Evolutionary conservation across 345 rosid species (phyloP), one percentile per base, ranked within the genome.

Genomic region (Citrus glauca): DNA sequence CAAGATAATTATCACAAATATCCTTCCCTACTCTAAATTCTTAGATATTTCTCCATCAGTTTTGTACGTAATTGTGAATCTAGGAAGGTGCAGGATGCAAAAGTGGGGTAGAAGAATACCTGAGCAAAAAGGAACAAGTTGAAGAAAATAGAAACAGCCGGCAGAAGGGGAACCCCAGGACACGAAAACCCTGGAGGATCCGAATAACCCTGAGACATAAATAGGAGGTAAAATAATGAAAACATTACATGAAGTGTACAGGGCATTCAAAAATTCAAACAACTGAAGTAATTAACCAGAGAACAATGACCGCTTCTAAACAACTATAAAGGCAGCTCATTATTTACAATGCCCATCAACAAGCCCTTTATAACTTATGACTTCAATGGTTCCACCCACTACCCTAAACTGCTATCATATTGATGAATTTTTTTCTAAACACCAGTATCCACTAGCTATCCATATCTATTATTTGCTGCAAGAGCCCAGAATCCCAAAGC

Each of bases 81-180:
- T 1, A 40, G 68, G 19, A 28, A 61, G 66, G 25, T 13, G 42
- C 17, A 57, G 27, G 16, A 75, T 22, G 28, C 22, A 1, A 19
- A 57, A 20, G 2, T 28, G 65, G 40, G 53, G n/a, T 27, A 32
- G 48, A 30, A 71, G 73, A 71, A 77, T 82, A 96, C 98, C 98
- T 94, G 98, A 84, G 98, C 97, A 86, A 92, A 92, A 79, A 96
- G 88, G 87, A 92, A 96, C 73, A 96, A 89, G 84, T 94, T 96
- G 85, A 96, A 90, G 87, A 94, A 91, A 83, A 96, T 90, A 87
- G 98, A 90, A 72, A 89, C 72, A 45, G 87, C 80, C 59, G 99
- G 99, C 79, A 96, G 65, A 20, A 91, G 59, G 17, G 99, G 98
- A 73, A 96, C 99, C 73, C 94, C 82, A 25, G 99, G 99, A 80